Base-by-base conservation (phyloP, 805 yeast species). In the Lipomyces yamadae region DNA sequence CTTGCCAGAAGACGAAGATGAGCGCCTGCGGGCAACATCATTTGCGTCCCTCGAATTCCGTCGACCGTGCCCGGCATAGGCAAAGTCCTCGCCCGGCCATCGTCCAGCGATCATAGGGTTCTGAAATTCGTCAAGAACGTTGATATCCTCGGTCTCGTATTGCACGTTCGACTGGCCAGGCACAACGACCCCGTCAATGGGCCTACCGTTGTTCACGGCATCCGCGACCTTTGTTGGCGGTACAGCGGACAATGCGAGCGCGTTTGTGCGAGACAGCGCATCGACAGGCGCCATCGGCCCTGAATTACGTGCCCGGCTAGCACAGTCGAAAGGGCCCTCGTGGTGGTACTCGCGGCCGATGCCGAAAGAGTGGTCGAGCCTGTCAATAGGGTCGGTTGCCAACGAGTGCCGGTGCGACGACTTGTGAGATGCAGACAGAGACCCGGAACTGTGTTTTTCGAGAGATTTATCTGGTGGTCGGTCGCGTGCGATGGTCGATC, bases 241-340 rank as follows among this genome's bases (percentile, higher is more conserved):
- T 11, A 48, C 37, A 3, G 70, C 65, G 35, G 42, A n/a, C 7
- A 66, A 62, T 13, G 69, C 58, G 15, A 52, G 59, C 3, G 50
- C 39, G 30, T 59, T 68, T 6, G 68, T 57, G 15, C 34, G n/a
- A n/a, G 8, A 32, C 4, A 68, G 61, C 13, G 71, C 71, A 18
- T 58, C 70, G 45, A 66, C 48, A 4, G 71, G 71, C 2, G 68
- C 52, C 24, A 56, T 50, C n/a, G 61, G 59, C 3, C 64, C 63
- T 18, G 13, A 34, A 54, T 68, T 68, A 48, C 71, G 62, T 39
- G 42, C 39, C 6, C 62, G 58, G 48, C 61, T 45, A 15, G 71
- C 56, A 3, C 64, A 57, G 30, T 68, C 71, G 50, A 60, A 68
- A 1, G 71, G 71, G 2, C 71, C 71, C 39, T 65, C 71, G 58